These are phyloP conservation scores for Agastache rugosa DNA, from an alignment of 257 asterid genomes.

Conservation along the genomic window DNA sequence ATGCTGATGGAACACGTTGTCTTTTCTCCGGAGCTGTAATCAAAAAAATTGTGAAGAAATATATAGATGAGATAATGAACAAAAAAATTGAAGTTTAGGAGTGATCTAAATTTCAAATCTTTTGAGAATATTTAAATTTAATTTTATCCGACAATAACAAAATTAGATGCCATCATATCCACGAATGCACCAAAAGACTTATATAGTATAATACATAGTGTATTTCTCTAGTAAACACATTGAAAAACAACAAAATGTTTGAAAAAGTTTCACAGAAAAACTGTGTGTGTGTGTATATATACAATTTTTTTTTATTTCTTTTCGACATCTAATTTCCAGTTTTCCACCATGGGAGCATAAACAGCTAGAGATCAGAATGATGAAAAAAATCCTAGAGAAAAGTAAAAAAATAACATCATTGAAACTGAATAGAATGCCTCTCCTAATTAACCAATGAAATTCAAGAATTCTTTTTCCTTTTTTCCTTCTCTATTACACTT, in stretches of 20 bases:
- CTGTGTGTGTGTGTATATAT: too few relatives aligned
- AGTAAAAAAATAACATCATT: too few relatives aligned
- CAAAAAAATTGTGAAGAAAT: not conserved
- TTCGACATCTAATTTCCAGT: not conserved
- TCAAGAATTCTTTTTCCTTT: not conserved
- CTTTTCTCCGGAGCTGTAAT: conserved; percentile 84
- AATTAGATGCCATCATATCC: not conserved
- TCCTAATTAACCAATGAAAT: too few relatives aligned
- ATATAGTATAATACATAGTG: too few relatives aligned
- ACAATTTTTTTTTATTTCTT: too few relatives aligned
- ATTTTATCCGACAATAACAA: not conserved
- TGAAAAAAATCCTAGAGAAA: too few relatives aligned
- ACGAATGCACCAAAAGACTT: not conserved
- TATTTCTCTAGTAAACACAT: not conserved
- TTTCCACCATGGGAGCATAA: not conserved
- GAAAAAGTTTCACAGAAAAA: too few relatives aligned
- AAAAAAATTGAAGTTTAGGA: not conserved
- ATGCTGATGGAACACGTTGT: conserved; percentile 92
- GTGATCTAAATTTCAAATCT: not conserved
- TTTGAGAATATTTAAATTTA: not conserved
- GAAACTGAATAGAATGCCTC: too few relatives aligned
- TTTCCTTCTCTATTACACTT: not conserved
- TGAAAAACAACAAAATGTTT: too few relatives aligned
- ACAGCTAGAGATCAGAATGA: not conserved
- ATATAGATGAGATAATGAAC: not conserved